Conservation (phyloP, 1,284 basidiomycete genomes). For the Chalciporus sp. region DNA sequence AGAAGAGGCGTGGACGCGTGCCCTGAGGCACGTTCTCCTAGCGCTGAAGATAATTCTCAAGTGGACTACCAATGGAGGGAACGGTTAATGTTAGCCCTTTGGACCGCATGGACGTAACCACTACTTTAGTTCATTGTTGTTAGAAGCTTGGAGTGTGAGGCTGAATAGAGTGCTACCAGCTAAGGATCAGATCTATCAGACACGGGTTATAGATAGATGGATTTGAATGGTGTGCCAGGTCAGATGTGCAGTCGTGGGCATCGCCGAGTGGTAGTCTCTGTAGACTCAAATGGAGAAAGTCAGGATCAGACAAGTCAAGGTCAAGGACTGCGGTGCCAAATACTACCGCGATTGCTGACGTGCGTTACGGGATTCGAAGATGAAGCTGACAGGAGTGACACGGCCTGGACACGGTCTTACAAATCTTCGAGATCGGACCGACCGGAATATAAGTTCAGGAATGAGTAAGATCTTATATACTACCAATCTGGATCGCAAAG, state of each 20-base stretch:
- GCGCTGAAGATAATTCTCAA: conserved; percentile 86
- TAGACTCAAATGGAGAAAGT: too few relatives aligned
- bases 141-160: not conserved
- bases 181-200: not conserved
- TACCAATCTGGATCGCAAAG: not conserved
- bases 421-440: conserved; percentile 12
- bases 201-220: not conserved
- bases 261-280: too few relatives aligned
- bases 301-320: too few relatives aligned
- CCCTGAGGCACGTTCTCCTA: conserved; percentile 86
- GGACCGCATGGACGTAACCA: not conserved
- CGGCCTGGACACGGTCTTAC: conserved; percentile 14
- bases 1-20: conserved; percentile 96
- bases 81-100: conserved; percentile 43
- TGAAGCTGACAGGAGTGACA: too few relatives aligned
- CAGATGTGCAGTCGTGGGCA: not conserved
- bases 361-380: not conserved
- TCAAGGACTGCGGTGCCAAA: too few relatives aligned
- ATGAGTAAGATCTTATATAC: conserved; percentile 22
- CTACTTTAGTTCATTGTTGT: not conserved
- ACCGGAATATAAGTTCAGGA: not conserved
- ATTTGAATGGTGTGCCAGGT: not conserved
- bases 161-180: not conserved
- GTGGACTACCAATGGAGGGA: conserved; percentile 79
- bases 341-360: not conserved